These are phyloP conservation scores for Aquilaria malaccensis DNA, from an alignment of 345 rosid genomes.

Conservation along the genomic window DNA sequence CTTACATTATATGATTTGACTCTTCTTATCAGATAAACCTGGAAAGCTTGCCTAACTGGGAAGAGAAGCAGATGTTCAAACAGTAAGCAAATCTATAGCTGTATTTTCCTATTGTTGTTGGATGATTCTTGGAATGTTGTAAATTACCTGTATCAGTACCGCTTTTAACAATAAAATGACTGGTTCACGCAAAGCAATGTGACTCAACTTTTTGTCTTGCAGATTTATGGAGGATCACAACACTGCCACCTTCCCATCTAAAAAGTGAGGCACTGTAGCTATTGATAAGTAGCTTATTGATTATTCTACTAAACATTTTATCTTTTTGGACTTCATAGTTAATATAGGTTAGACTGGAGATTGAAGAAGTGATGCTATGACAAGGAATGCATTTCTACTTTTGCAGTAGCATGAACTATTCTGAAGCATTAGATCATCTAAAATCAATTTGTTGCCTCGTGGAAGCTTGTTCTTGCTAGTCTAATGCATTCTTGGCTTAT, in stretches of 20 bases:
- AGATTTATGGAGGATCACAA: slow-evolving; percentile 99
- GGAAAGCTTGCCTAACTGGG: slow-evolving; percentile 92
- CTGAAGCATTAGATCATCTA: background rate
- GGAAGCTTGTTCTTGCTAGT: slow-evolving; percentile 1
- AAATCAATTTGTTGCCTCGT: background rate
- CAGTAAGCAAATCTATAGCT: slow-evolving; percentile 32
- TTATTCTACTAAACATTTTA: no score
- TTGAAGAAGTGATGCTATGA: no score
- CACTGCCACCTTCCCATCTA: slow-evolving; percentile 94
- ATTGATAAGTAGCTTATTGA: slow-evolving; percentile 8
- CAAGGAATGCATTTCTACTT: no score
- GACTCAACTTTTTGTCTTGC: slow-evolving; percentile 12
- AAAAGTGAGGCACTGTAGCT: slow-evolving; percentile 52
- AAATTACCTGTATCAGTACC: background rate
- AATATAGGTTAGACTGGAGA: no score
- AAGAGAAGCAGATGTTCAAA: slow-evolving; percentile 96
- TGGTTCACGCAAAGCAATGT: background rate
- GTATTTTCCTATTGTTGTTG: background rate
- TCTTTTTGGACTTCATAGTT: no score
- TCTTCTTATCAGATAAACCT: slow-evolving; percentile 53
- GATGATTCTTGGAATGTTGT: slow-evolving; percentile 6
- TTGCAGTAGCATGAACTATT: no score
- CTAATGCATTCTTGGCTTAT: background rate
- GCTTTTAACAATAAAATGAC: background rate
- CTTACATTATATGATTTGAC: background rate